Evolutionary conservation across 345 rosid species (phyloP).

Genomic region (rapeseed (Brassica napus)): Da-Ae NC_063450.1:45269501-45270000

Average conservation of each 20-base stretch:
- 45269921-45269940: background rate
- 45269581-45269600: constrained; percentile 12
- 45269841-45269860: background rate
- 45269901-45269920: background rate
- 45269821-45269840: background rate
- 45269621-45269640: background rate
- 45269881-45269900: constrained; percentile 2
- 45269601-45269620: constrained; percentile 8
- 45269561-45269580: background rate
- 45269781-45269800: background rate
- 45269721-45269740: background rate
- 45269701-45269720: background rate
- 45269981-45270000: no score
- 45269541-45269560: constrained; percentile 17
- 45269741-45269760: background rate
- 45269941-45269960: no score
- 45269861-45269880: constrained; percentile 2
- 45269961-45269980: no score
- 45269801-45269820: constrained; percentile 1
- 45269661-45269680: background rate
- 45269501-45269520: constrained; percentile 9
- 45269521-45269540: constrained; percentile 16
- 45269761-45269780: background rate
- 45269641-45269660: background rate
- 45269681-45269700: background rate